These are phyloP conservation scores for Aspergillus neotritici DNA, from an alignment of 2,329 filamentous ascomycete genomes.

Conservation along the genomic window DNA sequence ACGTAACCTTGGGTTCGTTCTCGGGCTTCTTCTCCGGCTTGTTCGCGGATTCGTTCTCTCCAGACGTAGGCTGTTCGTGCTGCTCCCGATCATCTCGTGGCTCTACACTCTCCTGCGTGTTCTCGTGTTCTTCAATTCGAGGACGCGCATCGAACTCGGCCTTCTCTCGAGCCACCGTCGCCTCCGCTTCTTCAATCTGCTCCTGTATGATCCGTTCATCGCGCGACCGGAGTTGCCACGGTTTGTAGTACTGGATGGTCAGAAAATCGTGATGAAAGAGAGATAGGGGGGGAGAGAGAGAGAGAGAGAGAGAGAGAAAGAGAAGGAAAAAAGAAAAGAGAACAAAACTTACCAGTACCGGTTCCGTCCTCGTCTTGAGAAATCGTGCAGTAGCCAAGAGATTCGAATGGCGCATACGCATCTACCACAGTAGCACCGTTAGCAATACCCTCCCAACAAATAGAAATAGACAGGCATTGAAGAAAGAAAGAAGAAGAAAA, in stretches of 20 bases:
- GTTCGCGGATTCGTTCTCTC: conserved; percentile 20
- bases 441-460: neutral
- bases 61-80: conserved; percentile 14
- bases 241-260: conserved; percentile 67
- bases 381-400: conserved; percentile 66
- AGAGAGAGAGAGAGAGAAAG: neutral
- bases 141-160: conserved; percentile 54
- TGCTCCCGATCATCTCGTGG: conserved; percentile 2
- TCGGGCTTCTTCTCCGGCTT: conserved; percentile 15
- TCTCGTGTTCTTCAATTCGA: conserved; percentile 29
- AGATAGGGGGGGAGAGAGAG: neutral
- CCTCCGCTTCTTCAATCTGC: conserved; percentile 63
- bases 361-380: conserved; percentile 64
- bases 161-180: conserved; percentile 58
- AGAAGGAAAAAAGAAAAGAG: conserved; percentile 1
- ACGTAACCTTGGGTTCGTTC: conserved; percentile 32
- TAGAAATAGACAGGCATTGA: neutral
- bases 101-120: conserved; percentile 2
- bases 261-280: conserved; percentile 4
- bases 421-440: conserved; percentile 46
- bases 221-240: conserved; percentile 65
- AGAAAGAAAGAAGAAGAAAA: neutral
- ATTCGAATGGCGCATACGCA: conserved; percentile 68
- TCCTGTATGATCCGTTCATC: conserved; percentile 66
- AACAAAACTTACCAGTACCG: conserved; percentile 60